phyloP scores from a whole-genome alignment of 495 filamentous ascomycete species.

The Tuber aestivum region DNA sequence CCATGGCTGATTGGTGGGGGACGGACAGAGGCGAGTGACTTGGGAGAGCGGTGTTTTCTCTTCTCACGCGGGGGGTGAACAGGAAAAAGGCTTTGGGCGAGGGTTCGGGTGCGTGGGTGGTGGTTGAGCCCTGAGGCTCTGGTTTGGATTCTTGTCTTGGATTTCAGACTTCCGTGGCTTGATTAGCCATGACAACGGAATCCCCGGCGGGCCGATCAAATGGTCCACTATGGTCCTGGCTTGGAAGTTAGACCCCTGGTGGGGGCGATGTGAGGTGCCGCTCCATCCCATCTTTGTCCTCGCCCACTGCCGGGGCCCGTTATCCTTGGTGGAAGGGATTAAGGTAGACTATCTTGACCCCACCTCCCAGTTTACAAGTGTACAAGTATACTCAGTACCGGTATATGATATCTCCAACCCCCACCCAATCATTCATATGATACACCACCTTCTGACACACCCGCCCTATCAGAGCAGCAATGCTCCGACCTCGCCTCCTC shows the following conservation, averaged over 20 bases:
- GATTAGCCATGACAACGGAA: not conserved
- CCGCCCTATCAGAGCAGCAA: not conserved
- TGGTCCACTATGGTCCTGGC: not conserved
- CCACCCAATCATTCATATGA: not conserved
- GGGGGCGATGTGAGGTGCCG: not conserved
- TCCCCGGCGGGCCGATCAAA: not conserved
- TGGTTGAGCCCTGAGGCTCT: not conserved
- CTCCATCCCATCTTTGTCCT: not conserved
- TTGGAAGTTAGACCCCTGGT: too few species aligned
- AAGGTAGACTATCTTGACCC: not conserved
- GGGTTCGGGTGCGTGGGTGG: not conserved
- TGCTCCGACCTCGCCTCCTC: constrained; percentile 9
- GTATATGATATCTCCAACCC: too few species aligned
- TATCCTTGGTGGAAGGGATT: not conserved
- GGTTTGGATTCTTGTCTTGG: not conserved
- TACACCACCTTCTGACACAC: not conserved
- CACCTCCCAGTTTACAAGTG: too few species aligned
- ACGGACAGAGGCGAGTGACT: not conserved
- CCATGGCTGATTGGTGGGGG: not conserved
- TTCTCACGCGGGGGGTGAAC: not conserved
- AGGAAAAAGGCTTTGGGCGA: not conserved
- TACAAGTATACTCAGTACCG: too few species aligned
- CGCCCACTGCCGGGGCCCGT: not conserved
- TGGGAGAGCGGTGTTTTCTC: not conserved
- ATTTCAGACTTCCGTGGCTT: not conserved